Conservation (phyloP, 2,329 filamentous ascomycete genomes). For the Eurotiales sp. region DNA sequence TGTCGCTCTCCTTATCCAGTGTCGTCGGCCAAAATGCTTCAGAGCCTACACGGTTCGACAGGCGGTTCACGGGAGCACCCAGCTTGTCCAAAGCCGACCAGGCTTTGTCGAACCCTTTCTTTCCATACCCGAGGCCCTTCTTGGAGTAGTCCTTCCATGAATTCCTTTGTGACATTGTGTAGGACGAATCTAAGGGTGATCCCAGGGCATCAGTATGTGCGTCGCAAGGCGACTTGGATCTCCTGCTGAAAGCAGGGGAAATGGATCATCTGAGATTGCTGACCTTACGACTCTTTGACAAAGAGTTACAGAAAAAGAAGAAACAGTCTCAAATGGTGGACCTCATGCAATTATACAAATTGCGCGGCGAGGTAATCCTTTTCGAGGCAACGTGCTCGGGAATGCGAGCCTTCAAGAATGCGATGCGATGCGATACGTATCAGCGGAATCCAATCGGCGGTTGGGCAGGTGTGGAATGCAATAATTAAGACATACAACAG, state of each 20-base stretch:
- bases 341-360: neutral
- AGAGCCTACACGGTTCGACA: slow-evolving; percentile 75
- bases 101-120: slow-evolving; percentile 70
- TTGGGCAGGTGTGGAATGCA: slow-evolving; percentile 5
- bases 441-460: slow-evolving; percentile 5
- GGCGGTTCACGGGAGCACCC: slow-evolving; percentile 71
- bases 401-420: slow-evolving; percentile 13
- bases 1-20: slow-evolving; percentile 85
- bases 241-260: neutral
- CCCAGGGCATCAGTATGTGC: slow-evolving; percentile 6
- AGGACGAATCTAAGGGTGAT: neutral
- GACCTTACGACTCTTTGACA: neutral
- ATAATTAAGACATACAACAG: slow-evolving; percentile 5
- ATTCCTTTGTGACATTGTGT: slow-evolving; percentile 45
- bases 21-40: slow-evolving; percentile 84
- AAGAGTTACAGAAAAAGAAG: neutral
- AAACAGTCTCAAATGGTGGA: neutral
- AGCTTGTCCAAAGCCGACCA: slow-evolving; percentile 66
- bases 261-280: slow-evolving; percentile 1
- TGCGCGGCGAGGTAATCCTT: neutral
- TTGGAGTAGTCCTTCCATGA: slow-evolving; percentile 49
- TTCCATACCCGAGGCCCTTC: slow-evolving; percentile 35
- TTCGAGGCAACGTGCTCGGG: neutral
- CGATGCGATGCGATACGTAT: slow-evolving; percentile 6
- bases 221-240: slow-evolving; percentile 10